These are phyloP conservation scores for Sphagnum magellanicum DNA, from an alignment of 228 moss, liverwort and hornwort species.

Conservation along the genomic window DNA sequence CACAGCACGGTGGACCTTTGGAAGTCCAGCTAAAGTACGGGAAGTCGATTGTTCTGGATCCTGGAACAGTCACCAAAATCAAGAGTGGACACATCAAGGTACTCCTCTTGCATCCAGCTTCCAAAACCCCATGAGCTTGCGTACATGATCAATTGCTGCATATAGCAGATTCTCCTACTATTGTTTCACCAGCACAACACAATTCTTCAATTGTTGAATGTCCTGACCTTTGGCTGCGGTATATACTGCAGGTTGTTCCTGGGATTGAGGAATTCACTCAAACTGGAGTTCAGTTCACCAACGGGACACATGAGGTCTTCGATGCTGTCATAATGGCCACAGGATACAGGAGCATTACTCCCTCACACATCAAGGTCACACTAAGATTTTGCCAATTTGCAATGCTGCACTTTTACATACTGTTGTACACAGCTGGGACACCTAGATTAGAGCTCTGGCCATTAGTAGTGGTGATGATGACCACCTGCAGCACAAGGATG, in stretches of 20 bases:
- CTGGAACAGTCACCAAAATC: constrained; percentile 47
- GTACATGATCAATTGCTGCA: not conserved
- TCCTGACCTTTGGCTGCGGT: too few species aligned
- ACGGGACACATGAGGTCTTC: constrained; percentile 32
- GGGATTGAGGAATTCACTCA: constrained; percentile 39
- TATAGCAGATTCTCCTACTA: not conserved
- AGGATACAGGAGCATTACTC: constrained; percentile 83
- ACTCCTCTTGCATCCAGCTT: not conserved
- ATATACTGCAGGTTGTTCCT: constrained; percentile 46
- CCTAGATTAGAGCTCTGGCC: not conserved
- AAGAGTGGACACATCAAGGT: constrained; percentile 51
- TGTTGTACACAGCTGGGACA: not conserved
- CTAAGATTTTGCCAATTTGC: not conserved
- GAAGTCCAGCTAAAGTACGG: constrained; percentile 34
- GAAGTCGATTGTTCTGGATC: constrained; percentile 43
- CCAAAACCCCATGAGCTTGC: not conserved
- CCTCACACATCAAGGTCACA: constrained; percentile 68
- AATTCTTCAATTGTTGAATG: not conserved
- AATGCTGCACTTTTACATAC: not conserved
- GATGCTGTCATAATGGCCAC: constrained; percentile 77
- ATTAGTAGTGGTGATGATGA: too few species aligned
- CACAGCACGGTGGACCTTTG: constrained; percentile 46
- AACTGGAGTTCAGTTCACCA: constrained; percentile 50
- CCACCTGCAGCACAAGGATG: too few species aligned
- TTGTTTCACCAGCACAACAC: not conserved